These are phyloP conservation scores for Pilasporangium apinafurcum DNA, from an alignment of 352 stramenopile species.

Conservation along the genomic window DNA sequence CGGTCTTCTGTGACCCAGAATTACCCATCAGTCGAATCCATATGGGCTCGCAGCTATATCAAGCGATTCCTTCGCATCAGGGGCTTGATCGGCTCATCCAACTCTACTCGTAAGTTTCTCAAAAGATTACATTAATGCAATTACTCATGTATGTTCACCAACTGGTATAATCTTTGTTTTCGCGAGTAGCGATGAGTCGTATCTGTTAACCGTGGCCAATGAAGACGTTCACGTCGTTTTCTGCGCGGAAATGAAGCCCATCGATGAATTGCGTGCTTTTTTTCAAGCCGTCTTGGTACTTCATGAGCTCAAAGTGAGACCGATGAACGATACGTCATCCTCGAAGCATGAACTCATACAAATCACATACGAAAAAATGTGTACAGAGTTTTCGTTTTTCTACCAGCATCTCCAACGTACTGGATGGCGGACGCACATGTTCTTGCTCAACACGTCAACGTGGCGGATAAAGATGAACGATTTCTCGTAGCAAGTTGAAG, in stretches of 20 bases:
- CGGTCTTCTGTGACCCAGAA: conserved; percentile 40
- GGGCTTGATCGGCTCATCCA: conserved; percentile 43
- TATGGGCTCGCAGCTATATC: conserved; percentile 56
- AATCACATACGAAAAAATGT: conserved; percentile 43
- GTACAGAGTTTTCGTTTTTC: conserved; percentile 53
- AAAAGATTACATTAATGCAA: no score
- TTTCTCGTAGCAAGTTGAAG: conserved; percentile 13
- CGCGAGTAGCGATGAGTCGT: conserved; percentile 45
- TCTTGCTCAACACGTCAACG: conserved; percentile 53
- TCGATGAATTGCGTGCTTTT: conserved; percentile 66
- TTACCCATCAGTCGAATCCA: conserved; percentile 37
- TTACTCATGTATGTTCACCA: no score
- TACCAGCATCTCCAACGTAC: conserved; percentile 50
- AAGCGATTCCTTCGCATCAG: conserved; percentile 19
- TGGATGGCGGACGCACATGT: conserved; percentile 69
- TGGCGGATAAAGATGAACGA: conserved; percentile 65
- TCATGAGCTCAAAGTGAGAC: conserved; percentile 19
- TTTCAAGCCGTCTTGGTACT: conserved; percentile 63
- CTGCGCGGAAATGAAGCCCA: conserved; percentile 30
- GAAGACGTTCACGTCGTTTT: conserved; percentile 47
- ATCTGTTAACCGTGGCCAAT: conserved; percentile 35
- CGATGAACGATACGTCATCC: conserved; percentile 1
- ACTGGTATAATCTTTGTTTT: no score
- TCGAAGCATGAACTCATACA: conserved; percentile 22
- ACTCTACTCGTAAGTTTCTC: conserved; percentile 43